Base-by-base conservation (phyloP, 768 basidiomycete genomes). In the Cystoderma amianthinum region DNA sequence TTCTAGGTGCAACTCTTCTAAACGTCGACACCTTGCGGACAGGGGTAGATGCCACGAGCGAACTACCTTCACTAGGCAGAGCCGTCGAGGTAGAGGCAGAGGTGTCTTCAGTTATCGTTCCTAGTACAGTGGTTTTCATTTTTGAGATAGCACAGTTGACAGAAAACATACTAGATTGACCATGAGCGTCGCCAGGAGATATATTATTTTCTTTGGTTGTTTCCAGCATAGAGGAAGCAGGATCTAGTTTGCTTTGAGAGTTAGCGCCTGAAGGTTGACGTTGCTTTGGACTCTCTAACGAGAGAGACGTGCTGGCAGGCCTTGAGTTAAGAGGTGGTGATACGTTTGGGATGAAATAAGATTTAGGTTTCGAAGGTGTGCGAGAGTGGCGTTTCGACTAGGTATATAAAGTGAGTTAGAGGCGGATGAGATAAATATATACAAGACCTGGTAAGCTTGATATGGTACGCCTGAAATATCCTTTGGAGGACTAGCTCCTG, bases 301-400 rank as follows among this genome's bases (percentile, higher is more conserved):
- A n/a, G n/a, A n/a, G n/a, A n/a, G n/a, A n/a, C n/a, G 47, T 47
- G 38, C 47, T 64, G 2, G 51, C 30, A 4, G 60, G 61, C 16
- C 56, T 59, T 12, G 61, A 56, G 18, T 47, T 41, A 11, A 60
- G 50, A 15, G 59, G 55, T 21, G 59, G 50, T 12, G 55, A 48
- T 36, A 54, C 59, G 43, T 56, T 60, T 38, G 55, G 52, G 7
- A 42, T 40, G 18, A 54, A 48, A 38, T 52, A 53, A 6, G 56
- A 38, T 40, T 52, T 58, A 10, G 57, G 43, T 40, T 46, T 61
- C 7, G 65, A 64, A 23, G 56, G 40, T 42, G 58, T 65, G 28
- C 65, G 61, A 11, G 69, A 70, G 51, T 70, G 69, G 32, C 71
- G 58, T 53, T 72, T 75, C n/a, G 73, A 65, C 72, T 74, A 32